Evolutionary conservation across 2,329 filamentous ascomycete genomes (phyloP), one percentile per base, ranked within the genome.

Genomic region (Reticulascus tulasneorum): DNA sequence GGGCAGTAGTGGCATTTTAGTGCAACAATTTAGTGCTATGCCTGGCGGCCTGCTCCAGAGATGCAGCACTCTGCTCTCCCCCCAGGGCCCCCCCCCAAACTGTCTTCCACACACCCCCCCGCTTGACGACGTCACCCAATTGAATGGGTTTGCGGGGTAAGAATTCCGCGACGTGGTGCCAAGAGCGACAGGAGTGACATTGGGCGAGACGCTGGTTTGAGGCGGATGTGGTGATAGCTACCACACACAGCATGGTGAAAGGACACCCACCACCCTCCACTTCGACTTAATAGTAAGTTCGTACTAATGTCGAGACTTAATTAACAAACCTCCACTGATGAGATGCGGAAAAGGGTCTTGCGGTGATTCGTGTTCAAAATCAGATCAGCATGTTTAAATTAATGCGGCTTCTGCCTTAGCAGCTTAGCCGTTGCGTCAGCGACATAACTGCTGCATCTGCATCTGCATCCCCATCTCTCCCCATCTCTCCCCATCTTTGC

Each of bases 91-190:
- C 12, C 15, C 23, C 27, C 12, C 24, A 28, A 39, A 29, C n/a
- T n/a, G n/a, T n/a, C n/a, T n/a, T n/a, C 37, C 37, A 35, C 36
- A 27, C 20, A 29, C 23, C 34, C 32, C 40, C 40, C 32, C 28
- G 31, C 38, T 23, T 44, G 35, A 25, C 31, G 39, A 44, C 42
- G 42, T 44, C 42, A 44, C 38, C 41, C 27, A 44, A 33, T 28
- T 22, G 29, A 41, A 42, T 17, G 25, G 22, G 34, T 34, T 35
- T 44, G 42, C 42, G 42, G 42, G 42, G 42, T 42, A 44, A 39
- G 17, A 16, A 30, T n/a, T n/a, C n/a, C n/a, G n/a, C n/a, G 26
- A 34, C 20, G 20, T 26, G 24, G 20, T 31, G 24, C 35, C 30
- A 38, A 38, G 31, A 19, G 19, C 19, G 32, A 28, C 29, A 39